These are phyloP conservation scores for Penicillium cataractarum DNA, from an alignment of 495 filamentous ascomycete species.

Conservation along the genomic window DNA sequence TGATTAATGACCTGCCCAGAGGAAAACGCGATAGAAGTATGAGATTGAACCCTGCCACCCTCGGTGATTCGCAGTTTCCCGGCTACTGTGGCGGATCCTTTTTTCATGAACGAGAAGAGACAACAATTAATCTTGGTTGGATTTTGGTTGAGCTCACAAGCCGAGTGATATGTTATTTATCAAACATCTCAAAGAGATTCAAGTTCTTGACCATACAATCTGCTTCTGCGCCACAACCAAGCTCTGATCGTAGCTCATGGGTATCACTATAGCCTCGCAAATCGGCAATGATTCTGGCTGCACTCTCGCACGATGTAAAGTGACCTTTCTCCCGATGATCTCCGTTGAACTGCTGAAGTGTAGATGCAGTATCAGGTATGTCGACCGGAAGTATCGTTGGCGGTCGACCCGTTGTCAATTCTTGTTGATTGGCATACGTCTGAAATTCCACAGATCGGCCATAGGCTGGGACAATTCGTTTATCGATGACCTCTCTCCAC, in stretches of 20 bases:
- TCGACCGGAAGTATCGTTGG: neutral
- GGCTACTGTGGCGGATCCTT: neutral
- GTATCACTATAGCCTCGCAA: slow-evolving; percentile 34
- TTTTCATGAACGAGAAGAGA: neutral
- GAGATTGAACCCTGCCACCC: neutral
- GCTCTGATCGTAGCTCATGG: slow-evolving; percentile 41
- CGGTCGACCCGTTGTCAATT: neutral
- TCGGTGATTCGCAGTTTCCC: neutral
- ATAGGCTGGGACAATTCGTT: neutral
- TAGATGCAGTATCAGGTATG: neutral
- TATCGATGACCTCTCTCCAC: neutral
- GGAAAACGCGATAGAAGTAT: neutral
- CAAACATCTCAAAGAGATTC: slow-evolving; percentile 45
- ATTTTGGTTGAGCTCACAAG: neutral
- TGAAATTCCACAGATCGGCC: neutral
- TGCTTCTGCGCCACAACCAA: slow-evolving; percentile 40
- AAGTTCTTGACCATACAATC: slow-evolving; percentile 48
- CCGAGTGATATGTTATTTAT: slow-evolving; percentile 24
- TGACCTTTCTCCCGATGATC: slow-evolving; percentile 13
- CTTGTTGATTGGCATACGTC: neutral
- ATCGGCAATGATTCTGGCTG: slow-evolving; percentile 32
- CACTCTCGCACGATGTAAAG: slow-evolving; percentile 31
- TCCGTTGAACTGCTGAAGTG: neutral
- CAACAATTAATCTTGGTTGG: too few relatives aligned
- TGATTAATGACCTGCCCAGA: neutral